These are phyloP conservation scores for Rhododendron griersonianum DNA, from an alignment of 148 eudicot species.

Conservation along the genomic window DNA sequence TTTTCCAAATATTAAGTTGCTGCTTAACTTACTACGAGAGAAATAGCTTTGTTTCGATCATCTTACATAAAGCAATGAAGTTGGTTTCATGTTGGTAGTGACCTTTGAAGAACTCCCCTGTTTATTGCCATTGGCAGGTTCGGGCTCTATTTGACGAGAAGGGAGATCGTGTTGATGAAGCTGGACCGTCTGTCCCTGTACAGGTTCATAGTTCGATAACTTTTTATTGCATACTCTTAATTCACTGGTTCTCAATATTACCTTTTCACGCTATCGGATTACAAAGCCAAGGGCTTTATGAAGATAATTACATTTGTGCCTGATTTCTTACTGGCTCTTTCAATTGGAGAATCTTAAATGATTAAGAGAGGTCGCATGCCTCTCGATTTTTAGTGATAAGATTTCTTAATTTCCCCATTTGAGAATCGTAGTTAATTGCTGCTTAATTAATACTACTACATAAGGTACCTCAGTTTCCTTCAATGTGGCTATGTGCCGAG, in stretches of 20 bases:
- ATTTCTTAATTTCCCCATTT: background rate
- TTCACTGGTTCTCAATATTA: background rate
- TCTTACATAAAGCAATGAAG: background rate
- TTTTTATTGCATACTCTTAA: background rate
- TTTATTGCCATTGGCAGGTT: conserved; percentile 39
- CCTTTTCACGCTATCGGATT: background rate
- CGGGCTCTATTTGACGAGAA: conserved; percentile 91
- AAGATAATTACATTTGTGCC: background rate
- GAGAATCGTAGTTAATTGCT: background rate
- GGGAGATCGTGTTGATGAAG: conserved; percentile 80
- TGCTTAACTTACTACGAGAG: background rate
- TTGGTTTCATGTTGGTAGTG: background rate
- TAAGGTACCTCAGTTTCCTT: background rate
- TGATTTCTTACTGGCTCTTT: background rate
- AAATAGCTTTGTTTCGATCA: background rate
- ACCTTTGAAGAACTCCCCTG: background rate
- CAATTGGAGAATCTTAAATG: background rate
- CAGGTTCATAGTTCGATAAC: conserved; percentile 50
- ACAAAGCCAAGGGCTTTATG: conserved; percentile 3
- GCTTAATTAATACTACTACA: background rate
- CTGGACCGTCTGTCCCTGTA: conserved; percentile 89
- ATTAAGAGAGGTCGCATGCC: background rate
- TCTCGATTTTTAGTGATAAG: background rate
- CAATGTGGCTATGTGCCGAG: background rate
- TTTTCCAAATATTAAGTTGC: background rate